Conservation (phyloP, 2,329 filamentous ascomycete genomes). For the Nemania diffusa region DNA sequence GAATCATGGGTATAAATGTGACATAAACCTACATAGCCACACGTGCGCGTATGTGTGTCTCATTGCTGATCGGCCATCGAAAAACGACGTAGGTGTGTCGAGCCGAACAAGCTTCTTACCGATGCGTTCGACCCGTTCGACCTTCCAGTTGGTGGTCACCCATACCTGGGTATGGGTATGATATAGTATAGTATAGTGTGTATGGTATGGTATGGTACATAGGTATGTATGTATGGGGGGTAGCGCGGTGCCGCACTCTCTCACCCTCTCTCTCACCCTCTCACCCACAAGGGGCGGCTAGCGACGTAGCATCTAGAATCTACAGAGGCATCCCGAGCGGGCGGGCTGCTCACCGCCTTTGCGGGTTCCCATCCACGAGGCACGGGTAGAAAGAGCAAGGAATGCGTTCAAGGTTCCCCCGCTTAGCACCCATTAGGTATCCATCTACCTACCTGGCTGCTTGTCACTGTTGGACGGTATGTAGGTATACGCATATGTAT, state of each 20-base stretch:
- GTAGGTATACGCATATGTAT: conserved; percentile 1
- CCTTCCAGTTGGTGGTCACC: too few relatives aligned
- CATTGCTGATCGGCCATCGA: conserved; percentile 11
- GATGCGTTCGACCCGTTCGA: not conserved
- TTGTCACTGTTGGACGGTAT: conserved; percentile 3
- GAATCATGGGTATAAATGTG: not conserved
- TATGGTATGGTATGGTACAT: conserved; percentile 7
- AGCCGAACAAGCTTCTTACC: conserved; percentile 1
- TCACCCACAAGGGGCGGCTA: conserved; percentile 14
- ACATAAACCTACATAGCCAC: not conserved
- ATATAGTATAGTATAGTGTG: too few relatives aligned
- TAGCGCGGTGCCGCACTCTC: too few relatives aligned
- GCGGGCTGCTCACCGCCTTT: conserved; percentile 31
- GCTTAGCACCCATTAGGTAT: conserved; percentile 6
- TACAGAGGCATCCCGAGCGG: conserved; percentile 22
- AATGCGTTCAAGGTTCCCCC: conserved; percentile 10
- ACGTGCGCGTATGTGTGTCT: conserved; percentile 9
- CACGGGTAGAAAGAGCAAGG: conserved; percentile 24
- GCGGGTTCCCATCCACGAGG: conserved; percentile 25
- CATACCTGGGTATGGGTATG: too few relatives aligned
- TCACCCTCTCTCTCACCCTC: too few relatives aligned
- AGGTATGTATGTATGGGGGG: too few relatives aligned
- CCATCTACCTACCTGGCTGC: conserved; percentile 3
- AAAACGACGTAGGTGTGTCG: not conserved
- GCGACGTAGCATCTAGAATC: conserved; percentile 25